These are phyloP conservation scores for Aureobasidium sp. DNA, from an alignment of 2,329 filamentous ascomycete species.

Conservation along the genomic window DNA sequence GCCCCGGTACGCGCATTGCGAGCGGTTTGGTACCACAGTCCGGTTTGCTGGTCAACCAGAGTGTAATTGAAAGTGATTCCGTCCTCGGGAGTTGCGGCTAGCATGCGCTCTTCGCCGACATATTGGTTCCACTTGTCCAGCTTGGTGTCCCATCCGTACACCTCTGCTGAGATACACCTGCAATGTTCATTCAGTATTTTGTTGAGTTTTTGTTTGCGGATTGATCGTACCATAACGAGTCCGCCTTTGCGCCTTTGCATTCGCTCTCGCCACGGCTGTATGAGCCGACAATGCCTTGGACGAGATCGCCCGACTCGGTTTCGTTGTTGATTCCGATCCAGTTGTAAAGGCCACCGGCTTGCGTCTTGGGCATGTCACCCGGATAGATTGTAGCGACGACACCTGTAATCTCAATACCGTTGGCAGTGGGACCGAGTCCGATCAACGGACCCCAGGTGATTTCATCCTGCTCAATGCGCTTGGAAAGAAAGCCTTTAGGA, in stretches of 20 bases:
- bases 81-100: conserved; percentile 21
- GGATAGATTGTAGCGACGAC: conserved; percentile 25
- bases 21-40: conserved; percentile 22
- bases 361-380: conserved; percentile 22
- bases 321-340: conserved; percentile 26
- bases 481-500: not conserved
- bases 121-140: conserved; percentile 20
- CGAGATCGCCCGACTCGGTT: conserved; percentile 22
- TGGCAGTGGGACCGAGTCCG: conserved; percentile 21
- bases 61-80: conserved; percentile 26
- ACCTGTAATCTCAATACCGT: conserved; percentile 20
- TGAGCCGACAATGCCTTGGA: conserved; percentile 20
- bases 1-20: conserved; percentile 3
- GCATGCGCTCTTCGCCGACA: conserved; percentile 21
- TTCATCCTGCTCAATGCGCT: not conserved
- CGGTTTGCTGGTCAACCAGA: conserved; percentile 21
- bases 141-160: conserved; percentile 21
- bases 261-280: conserved; percentile 22
- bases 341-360: conserved; percentile 23
- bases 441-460: conserved; percentile 23
- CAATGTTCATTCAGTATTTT: not conserved
- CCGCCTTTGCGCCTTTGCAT: conserved; percentile 20
- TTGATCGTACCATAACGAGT: conserved; percentile 19
- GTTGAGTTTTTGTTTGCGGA: not conserved
- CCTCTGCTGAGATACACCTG: conserved; percentile 24